A percentile compares a stretch with the other conserved stretches of the same genome.
Conservation (phyloP, 225 moss, liverwort and hornwort species). For the Lunularia cruciata region DNA sequence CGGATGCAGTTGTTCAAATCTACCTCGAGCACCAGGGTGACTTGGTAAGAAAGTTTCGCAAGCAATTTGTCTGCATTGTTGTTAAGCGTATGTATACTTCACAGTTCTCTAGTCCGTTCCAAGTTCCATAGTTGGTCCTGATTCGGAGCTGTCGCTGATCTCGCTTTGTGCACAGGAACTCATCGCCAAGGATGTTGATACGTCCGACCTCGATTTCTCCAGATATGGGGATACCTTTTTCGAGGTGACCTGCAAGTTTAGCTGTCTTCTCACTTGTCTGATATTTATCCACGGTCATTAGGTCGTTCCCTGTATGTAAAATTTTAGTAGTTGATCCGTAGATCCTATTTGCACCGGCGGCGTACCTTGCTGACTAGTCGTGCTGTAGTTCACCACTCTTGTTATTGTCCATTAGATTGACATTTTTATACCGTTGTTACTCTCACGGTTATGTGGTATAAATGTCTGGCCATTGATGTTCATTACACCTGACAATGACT, state of each 20-base stretch:
- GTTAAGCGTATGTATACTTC: not conserved
- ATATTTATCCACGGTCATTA: not conserved
- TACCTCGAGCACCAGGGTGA: slow-evolving; percentile 82
- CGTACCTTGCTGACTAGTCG: not conserved
- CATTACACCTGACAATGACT: slow-evolving; percentile 51
- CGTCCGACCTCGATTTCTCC: slow-evolving; percentile 97
- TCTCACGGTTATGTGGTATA: too few relatives aligned
- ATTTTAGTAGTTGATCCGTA: too few relatives aligned
- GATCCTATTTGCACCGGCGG: too few relatives aligned
- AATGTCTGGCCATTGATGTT: slow-evolving; percentile 21
- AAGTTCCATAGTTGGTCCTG: too few relatives aligned
- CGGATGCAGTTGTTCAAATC: slow-evolving; percentile 94
- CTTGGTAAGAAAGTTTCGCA: slow-evolving; percentile 92
- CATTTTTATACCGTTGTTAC: not conserved
- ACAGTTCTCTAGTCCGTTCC: too few relatives aligned
- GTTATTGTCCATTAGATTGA: not conserved
- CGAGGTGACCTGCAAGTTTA: slow-evolving; percentile 55
- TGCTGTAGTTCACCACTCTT: not conserved
- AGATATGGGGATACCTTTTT: slow-evolving; percentile 99
- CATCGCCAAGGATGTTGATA: slow-evolving; percentile 92
- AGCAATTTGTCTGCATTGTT: too few relatives aligned
- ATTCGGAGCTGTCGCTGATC: too few relatives aligned
- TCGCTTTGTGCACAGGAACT: slow-evolving; percentile 55
- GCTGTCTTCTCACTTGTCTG: not conserved
- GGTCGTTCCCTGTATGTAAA: too few relatives aligned